These are phyloP conservation scores for Magnaporthiopsis rhizophila DNA, from an alignment of 2,329 filamentous ascomycete genomes.

Conservation along the genomic window DNA sequence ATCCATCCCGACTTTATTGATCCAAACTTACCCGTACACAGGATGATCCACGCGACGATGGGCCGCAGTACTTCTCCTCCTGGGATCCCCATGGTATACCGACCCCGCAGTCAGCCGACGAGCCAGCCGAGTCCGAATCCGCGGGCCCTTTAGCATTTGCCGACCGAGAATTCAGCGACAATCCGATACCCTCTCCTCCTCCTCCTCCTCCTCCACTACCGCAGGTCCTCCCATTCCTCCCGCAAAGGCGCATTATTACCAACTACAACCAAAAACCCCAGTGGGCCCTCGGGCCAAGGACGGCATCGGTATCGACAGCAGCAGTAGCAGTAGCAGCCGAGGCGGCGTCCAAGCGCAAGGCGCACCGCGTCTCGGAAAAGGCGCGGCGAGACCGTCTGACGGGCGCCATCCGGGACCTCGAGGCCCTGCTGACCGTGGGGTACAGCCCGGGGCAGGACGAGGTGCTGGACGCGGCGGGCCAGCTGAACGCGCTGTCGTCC, in stretches of 20 bases:
- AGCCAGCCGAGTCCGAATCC: neutral
- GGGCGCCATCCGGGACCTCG: slow-evolving; percentile 19
- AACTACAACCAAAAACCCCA: no score
- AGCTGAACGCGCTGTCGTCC: slow-evolving; percentile 3
- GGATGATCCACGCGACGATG: neutral
- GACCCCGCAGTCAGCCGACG: neutral
- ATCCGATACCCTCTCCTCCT: neutral
- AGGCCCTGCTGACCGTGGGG: slow-evolving; percentile 16
- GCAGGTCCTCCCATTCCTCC: no score
- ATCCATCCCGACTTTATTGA: no score
- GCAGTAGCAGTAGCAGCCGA: neutral
- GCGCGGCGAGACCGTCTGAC: slow-evolving; percentile 16
- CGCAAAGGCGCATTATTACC: no score
- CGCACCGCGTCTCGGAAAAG: slow-evolving; percentile 20
- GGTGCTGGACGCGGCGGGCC: neutral
- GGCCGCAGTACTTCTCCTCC: neutral
- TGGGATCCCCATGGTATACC: neutral
- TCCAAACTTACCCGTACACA: neutral
- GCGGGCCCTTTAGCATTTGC: neutral
- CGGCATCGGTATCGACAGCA: neutral
- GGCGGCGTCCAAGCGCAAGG: slow-evolving; percentile 16
- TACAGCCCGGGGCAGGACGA: slow-evolving; percentile 1
- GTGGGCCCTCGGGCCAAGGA: no score
- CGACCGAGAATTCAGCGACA: neutral
- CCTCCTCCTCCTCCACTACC: no score